Evolutionary conservation across 345 rosid species (phyloP).

Genomic region (Eucalyptus marginata): DNA sequence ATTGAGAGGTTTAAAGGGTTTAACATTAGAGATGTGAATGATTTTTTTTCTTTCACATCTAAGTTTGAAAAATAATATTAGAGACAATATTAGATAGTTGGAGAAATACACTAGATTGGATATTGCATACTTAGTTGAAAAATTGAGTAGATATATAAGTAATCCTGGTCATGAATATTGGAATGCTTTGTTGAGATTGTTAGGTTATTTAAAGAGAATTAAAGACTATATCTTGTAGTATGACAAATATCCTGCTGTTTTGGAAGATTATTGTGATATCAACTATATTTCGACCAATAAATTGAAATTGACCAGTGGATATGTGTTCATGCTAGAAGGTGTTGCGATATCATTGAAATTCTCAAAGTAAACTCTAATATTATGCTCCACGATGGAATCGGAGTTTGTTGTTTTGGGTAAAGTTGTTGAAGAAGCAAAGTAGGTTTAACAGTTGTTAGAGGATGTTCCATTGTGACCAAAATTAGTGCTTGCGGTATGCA

Average conservation of each 20-base stretch:
- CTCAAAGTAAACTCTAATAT: neutral
- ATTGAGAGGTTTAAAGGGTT: neutral
- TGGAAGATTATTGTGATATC: neutral
- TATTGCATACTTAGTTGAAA: neutral
- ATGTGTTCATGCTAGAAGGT: neutral
- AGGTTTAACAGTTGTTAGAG: neutral
- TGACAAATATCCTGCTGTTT: neutral
- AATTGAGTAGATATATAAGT: neutral
- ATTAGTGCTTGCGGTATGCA: neutral
- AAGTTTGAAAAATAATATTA: too few species aligned
- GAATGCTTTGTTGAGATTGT: too few species aligned
- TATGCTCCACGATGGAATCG: neutral
- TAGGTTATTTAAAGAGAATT: too few species aligned
- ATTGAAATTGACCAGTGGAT: neutral
- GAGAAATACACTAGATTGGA: neutral
- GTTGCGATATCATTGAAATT: neutral
- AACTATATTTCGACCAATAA: neutral
- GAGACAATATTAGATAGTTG: accelerated
- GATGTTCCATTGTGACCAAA: neutral
- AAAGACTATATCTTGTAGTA: too few species aligned
- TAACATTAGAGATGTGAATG: neutral
- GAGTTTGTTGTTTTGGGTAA: neutral
- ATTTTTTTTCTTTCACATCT: neutral
- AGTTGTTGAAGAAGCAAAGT: neutral
- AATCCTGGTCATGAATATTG: neutral